Percentiles rank a stretch among this genome's conserved stretches.
These are phyloP conservation scores for Teratosphaeria pseudoeucalypti DNA, from an alignment of 2,329 filamentous ascomycete genomes.

Conservation along the genomic window DNA sequence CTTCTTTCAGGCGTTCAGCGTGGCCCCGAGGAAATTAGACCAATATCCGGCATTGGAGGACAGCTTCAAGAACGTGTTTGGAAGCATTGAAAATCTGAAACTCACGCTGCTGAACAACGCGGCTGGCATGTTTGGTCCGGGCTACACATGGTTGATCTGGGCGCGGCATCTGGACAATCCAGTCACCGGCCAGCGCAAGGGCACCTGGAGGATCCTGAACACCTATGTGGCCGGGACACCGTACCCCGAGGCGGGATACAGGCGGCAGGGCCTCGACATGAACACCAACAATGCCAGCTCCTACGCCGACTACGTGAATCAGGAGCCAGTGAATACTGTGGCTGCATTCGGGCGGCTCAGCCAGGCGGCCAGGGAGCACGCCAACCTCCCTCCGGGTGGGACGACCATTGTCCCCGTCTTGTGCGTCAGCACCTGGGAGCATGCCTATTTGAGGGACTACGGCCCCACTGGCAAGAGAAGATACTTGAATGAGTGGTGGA, in stretches of 20 bases:
- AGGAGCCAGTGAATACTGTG: slow-evolving; percentile 26
- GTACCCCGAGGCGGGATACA: slow-evolving; percentile 74
- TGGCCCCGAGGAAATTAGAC: slow-evolving; percentile 26
- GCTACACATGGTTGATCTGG: slow-evolving; percentile 86
- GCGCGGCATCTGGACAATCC: slow-evolving; percentile 12
- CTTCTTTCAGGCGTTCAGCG: slow-evolving; percentile 52
- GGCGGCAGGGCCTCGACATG: slow-evolving; percentile 58
- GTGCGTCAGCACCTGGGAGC: slow-evolving; percentile 94
- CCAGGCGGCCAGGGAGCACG: slow-evolving; percentile 18
- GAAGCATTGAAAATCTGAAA: slow-evolving; percentile 71
- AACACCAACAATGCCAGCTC: slow-evolving; percentile 43
- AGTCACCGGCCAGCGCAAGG: slow-evolving; percentile 25
- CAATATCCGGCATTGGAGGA: slow-evolving; percentile 45
- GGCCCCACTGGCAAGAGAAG: slow-evolving; percentile 62
- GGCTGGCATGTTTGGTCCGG: slow-evolving; percentile 86
- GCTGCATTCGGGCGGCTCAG: slow-evolving; percentile 30
- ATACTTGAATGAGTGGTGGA: slow-evolving; percentile 79
- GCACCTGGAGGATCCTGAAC: slow-evolving; percentile 57
- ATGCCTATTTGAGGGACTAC: slow-evolving; percentile 81
- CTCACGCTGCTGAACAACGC: slow-evolving; percentile 72
- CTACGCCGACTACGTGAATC: slow-evolving; percentile 11
- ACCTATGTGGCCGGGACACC: slow-evolving; percentile 91
- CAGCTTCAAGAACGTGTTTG: slow-evolving; percentile 62
- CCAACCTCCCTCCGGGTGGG: slow-evolving; percentile 51
- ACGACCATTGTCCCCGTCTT: slow-evolving; percentile 64